These are phyloP conservation scores for Tylopilus rubrobrunneus DNA, from an alignment of 768 basidiomycete genomes.

Conservation along the genomic window DNA sequence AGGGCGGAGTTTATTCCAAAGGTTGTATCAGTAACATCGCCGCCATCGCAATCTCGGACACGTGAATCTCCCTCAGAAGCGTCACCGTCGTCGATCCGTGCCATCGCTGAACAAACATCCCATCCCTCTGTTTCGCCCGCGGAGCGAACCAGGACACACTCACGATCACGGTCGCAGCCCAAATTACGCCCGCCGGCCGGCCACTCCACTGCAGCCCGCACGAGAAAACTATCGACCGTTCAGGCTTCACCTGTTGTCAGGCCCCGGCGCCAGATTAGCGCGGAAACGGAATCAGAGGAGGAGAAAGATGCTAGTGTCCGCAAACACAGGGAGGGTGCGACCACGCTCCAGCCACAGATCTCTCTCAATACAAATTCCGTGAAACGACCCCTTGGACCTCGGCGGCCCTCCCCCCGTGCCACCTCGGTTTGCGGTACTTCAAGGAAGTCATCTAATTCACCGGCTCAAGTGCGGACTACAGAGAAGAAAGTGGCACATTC, in stretches of 20 bases:
- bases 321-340: neutral
- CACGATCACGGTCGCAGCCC: conserved; percentile 36
- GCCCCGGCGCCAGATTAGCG: conserved; percentile 7
- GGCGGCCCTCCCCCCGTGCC: conserved; percentile 16
- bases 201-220: conserved; percentile 3
- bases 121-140: neutral
- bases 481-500: conserved; percentile 5
- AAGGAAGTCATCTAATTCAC: conserved; percentile 4
- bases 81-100: neutral
- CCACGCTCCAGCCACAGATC: conserved; percentile 7
- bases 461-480: neutral
- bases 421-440: neutral
- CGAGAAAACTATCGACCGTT: conserved; percentile 29
- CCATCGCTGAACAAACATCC: neutral
- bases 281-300: conserved; percentile 1
- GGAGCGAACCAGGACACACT: conserved; percentile 11
- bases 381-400: conserved; percentile 21
- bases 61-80: conserved; percentile 1
- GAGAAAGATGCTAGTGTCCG: neutral
- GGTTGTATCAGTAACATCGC: neutral
- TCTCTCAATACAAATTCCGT: conserved; percentile 18
- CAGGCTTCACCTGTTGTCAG: conserved; percentile 28
- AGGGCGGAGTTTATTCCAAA: conserved; percentile 8
- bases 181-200: conserved; percentile 21
- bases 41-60: neutral